Evolutionary conservation across 257 asterid species (phyloP).

Genomic region (Scutellaria galericulata): DNA sequence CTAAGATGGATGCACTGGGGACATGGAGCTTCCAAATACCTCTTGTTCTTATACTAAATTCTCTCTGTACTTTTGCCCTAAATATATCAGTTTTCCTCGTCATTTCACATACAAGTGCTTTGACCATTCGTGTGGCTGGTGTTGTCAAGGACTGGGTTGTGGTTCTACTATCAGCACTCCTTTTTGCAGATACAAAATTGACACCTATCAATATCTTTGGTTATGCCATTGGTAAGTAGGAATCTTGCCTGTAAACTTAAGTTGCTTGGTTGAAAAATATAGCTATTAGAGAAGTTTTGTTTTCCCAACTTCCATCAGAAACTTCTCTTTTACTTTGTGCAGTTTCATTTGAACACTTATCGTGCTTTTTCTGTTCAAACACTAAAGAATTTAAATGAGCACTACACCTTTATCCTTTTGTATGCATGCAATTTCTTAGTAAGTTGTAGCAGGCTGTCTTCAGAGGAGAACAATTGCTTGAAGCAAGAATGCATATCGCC

Average conservation of each 20-base stretch:
- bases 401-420: too few relatives aligned
- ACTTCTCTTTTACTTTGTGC: too few relatives aligned
- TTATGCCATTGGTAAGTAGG: constrained; percentile 82
- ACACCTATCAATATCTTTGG: constrained; percentile 86
- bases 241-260: neutral
- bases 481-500: too few relatives aligned
- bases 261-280: neutral
- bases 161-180: constrained; percentile 85
- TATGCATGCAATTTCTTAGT: too few relatives aligned
- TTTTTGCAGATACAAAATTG: constrained; percentile 89
- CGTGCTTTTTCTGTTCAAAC: too few relatives aligned
- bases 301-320: too few relatives aligned
- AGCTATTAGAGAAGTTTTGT: neutral
- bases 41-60: constrained; percentile 67
- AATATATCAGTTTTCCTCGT: constrained; percentile 97
- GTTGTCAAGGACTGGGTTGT: constrained; percentile 99
- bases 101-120: constrained; percentile 94
- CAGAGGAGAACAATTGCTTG: too few relatives aligned
- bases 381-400: too few relatives aligned
- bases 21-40: constrained; percentile 78
- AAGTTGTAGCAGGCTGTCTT: too few relatives aligned
- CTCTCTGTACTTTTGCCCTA: constrained; percentile 93
- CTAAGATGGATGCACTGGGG: constrained; percentile 81
- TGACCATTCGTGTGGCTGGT: constrained; percentile 99
- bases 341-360: too few relatives aligned